Conservation (phyloP, 768 basidiomycete species). For the Leccinellum rugosiceps region DNA sequence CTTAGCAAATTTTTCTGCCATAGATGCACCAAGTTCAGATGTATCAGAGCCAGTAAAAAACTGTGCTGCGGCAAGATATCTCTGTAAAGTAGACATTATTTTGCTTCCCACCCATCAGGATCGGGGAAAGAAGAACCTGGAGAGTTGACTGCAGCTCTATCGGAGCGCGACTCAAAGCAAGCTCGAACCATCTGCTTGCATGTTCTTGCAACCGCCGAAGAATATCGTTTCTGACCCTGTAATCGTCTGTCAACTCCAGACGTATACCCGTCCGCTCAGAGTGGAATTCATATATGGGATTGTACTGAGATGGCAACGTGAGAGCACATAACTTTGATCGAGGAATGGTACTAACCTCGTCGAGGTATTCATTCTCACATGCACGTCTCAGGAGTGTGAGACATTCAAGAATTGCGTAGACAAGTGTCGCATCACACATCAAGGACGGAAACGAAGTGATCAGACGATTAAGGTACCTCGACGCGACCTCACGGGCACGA, state of each 20-base stretch:
- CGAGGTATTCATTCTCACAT: constrained; percentile 86
- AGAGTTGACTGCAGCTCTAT: constrained; percentile 90
- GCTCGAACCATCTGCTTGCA: constrained; percentile 80
- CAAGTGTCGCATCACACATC: constrained; percentile 85
- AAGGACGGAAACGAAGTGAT: constrained; percentile 92
- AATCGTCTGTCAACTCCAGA: constrained; percentile 82
- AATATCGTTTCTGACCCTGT: constrained; percentile 81
- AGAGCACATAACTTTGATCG: neutral
- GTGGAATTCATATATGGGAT: constrained; percentile 78
- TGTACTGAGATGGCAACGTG: constrained; percentile 56
- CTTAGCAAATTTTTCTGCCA: constrained; percentile 85
- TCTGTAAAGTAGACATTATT: constrained; percentile 43
- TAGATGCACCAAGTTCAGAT: constrained; percentile 87
- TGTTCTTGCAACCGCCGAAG: constrained; percentile 69
- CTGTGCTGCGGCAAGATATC: constrained; percentile 81
- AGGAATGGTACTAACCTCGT: constrained; percentile 62
- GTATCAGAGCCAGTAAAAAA: constrained; percentile 65
- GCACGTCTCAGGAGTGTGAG: constrained; percentile 84
- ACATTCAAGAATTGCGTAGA: constrained; percentile 88
- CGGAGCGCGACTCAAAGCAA: constrained; percentile 84
- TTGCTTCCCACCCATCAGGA: neutral
- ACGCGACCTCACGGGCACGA: constrained; percentile 78
- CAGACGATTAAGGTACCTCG: constrained; percentile 78
- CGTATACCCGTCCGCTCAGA: constrained; percentile 75
- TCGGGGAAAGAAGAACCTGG: constrained; percentile 51